A percentile compares a stretch with the other conserved stretches of the same genome.
Evolutionary conservation across 176 grass and related monocot genomes (phyloP).

Genomic region (Avena sativa): DNA sequence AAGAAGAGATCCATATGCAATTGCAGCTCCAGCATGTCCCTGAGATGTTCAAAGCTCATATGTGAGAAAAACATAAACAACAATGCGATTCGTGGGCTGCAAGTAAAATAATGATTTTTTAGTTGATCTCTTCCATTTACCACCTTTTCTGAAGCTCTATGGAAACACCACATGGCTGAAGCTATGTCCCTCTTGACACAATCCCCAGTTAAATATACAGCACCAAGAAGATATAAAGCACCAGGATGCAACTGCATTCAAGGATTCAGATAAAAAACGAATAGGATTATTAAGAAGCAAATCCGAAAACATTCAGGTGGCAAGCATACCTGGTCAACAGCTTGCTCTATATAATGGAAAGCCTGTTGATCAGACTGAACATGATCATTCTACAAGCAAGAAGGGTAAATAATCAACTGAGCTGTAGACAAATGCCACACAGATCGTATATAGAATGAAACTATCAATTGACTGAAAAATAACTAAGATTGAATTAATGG

Average conservation of each 20-base stretch:
- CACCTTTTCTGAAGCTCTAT: conserved; percentile 94
- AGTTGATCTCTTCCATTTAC: background rate
- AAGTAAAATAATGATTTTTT: conserved; percentile 18
- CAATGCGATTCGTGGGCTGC: conserved; percentile 13
- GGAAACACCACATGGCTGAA: conserved; percentile 95
- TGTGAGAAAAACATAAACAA: conserved; percentile 34
- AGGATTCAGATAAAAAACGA: conserved; percentile 30
- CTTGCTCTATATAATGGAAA: conserved; percentile 94
- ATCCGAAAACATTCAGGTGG: conserved; percentile 34
- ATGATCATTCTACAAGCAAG: conserved; percentile 71
- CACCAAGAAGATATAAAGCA: conserved; percentile 92
- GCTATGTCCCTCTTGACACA: conserved; percentile 90
- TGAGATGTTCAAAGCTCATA: conserved; percentile 41
- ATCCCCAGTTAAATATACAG: conserved; percentile 92
- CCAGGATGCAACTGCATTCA: conserved; percentile 83
- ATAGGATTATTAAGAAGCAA: conserved; percentile 15
- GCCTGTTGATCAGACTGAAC: conserved; percentile 90
- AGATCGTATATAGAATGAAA: conserved; percentile 6
- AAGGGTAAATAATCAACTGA: conserved; percentile 33
- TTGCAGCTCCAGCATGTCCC: conserved; percentile 93
- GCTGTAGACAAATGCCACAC: background rate
- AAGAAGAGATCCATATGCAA: conserved; percentile 94
- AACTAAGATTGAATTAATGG: conserved; percentile 15
- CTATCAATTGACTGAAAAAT: conserved; percentile 4
- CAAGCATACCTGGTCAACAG: conserved; percentile 82